Conservation (phyloP, 805 yeast genomes). For the Tetrapisispora nanseiensis region DNA sequence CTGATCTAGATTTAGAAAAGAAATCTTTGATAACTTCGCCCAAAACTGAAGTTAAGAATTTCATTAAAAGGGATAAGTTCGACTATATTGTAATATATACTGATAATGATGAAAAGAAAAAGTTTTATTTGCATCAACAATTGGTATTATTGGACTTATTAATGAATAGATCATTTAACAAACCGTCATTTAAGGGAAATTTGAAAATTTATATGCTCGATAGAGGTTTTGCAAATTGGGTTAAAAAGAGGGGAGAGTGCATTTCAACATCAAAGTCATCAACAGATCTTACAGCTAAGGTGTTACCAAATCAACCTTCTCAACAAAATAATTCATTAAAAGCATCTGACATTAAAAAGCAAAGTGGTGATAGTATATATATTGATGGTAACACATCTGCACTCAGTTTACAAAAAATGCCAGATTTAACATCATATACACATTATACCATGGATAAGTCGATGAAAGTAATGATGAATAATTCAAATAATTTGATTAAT, state of each 20-base stretch:
- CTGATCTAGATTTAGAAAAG: conserved; percentile 59
- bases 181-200: conserved; percentile 13
- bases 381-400: conserved; percentile 18
- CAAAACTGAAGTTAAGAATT: conserved; percentile 42
- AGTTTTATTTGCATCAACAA: conserved; percentile 17
- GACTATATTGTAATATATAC: conserved; percentile 56
- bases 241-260: conserved; percentile 9
- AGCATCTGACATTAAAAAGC: neutral
- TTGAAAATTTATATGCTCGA: conserved; percentile 15
- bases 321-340: too few species aligned
- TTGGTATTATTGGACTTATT: conserved; percentile 16
- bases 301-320: too few species aligned
- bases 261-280: neutral
- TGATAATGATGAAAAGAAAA: conserved; percentile 9
- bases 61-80: conserved; percentile 43
- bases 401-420: conserved; percentile 14
- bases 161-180: conserved; percentile 21
- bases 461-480: conserved; percentile 17
- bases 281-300: neutral
- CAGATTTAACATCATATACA: conserved; percentile 12
- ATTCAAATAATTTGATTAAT: conserved; percentile 6
- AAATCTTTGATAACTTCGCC: conserved; percentile 50
- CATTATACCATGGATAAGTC: conserved; percentile 14
- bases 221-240: conserved; percentile 23
- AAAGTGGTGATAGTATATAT: conserved; percentile 10